phyloP scores from a whole-genome alignment of 2,329 filamentous ascomycete species.

The Ophiostoma pallidulum region DNA sequence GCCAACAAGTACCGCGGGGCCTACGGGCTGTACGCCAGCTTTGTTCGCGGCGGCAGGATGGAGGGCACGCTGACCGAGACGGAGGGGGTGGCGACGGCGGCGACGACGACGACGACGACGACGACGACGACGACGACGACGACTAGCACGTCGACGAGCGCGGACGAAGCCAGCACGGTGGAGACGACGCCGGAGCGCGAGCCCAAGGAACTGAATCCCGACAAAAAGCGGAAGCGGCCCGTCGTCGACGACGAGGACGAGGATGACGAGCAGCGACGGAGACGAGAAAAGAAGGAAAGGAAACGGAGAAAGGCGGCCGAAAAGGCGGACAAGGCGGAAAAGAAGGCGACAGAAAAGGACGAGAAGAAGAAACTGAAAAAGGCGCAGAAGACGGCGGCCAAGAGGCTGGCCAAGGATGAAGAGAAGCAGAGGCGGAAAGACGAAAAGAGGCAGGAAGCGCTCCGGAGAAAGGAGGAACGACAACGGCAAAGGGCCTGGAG shows the following conservation, averaged over 20 bases:
- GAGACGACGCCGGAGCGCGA: conserved; percentile 25
- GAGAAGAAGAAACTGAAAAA: conserved; percentile 21
- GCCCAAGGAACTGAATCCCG: conserved; percentile 10
- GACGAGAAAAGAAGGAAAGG: conserved; percentile 24
- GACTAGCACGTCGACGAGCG: conserved; percentile 16
- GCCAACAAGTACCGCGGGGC: conserved; percentile 49
- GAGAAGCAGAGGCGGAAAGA: conserved; percentile 29
- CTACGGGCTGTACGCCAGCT: conserved; percentile 67
- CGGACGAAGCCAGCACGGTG: conserved; percentile 13
- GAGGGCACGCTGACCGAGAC: conserved; percentile 53
- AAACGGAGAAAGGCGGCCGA: conserved; percentile 16
- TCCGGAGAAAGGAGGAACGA: conserved; percentile 30
- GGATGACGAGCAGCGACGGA: conserved; percentile 8
- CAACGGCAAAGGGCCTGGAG: not conserved
- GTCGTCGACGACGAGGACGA: conserved; percentile 24
- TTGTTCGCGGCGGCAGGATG: conserved; percentile 73
- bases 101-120: conserved; percentile 19
- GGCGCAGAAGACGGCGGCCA: not conserved
- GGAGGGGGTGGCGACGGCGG: conserved; percentile 3
- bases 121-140: conserved; percentile 16
- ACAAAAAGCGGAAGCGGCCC: conserved; percentile 13
- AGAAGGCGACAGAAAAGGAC: conserved; percentile 24
- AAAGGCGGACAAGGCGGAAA: conserved; percentile 22
- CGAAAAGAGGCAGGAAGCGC: conserved; percentile 22
- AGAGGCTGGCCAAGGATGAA: conserved; percentile 27